Evolutionary conservation across 495 filamentous ascomycete species (phyloP), one percentile per base, ranked within the genome.

Genomic region (Penicillium ucsense): DNA sequence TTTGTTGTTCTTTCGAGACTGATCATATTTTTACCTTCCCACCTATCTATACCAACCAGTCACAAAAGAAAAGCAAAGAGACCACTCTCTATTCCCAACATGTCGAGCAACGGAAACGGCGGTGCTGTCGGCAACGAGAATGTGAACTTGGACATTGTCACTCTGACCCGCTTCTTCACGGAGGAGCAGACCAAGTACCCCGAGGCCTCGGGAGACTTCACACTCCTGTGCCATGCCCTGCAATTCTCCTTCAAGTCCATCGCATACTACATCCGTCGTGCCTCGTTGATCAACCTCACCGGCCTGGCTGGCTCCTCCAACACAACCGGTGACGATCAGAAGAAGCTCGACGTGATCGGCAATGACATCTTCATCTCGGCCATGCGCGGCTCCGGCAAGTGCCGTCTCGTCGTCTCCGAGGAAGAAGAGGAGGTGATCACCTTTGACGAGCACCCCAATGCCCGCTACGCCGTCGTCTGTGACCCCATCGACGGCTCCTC

Each of bases 201-300:
- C 52, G 89, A 96, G 57, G 92, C 92, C 31, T 96, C 91, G 4
- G 92, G 92, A 66, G 92, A 98, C 72, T 98, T 98, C 75, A 98
- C 92, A 86, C 80, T 98, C 28, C 80, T 98, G 46, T 96, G 89
- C 77, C 92, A 98, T 64, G 89, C 94, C 49, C 83, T 98, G 32
- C 94, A 97, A 72, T 97, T 96, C 77, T 87, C 92, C 56, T 98
- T 98, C 82, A 98, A 98, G 75, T 90, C 85, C 46, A 98, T 98
- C 68, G 91, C 92, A 54, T 95, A 97, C 79, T 98, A 96, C 75
- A 98, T 98, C 71, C 89, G 92, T 57, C 82, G 92, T 64, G 90
- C 92, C 30, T 91, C 89, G n/a, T 74, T 98, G 41, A 94, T 96
- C 67, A 95, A 96, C 74, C 80, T 98, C 37, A 89, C 88, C 34